Evolutionary conservation across 306 rosid genomes (phyloP), one percentile per base, ranked within the genome.

Genomic region (Sicyos baderoa): DNA sequence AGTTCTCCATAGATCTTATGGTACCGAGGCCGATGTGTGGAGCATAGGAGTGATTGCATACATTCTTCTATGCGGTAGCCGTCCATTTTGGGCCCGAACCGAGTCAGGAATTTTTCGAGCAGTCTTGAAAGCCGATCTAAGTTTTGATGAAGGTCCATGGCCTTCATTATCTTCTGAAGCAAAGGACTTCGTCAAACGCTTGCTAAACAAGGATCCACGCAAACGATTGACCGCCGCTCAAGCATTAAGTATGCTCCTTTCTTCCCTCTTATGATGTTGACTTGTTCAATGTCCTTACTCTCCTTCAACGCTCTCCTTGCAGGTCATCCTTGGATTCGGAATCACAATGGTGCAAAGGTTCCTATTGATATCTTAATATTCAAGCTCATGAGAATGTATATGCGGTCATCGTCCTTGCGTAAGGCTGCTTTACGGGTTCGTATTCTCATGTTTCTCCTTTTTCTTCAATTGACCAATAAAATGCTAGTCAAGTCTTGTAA

Each of bases 1-100:
- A 81, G 99, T 94, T 82, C 87, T 94, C n/a, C 99, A 90, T 74
- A 82, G 97, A 78, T 86, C 96, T 69, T 94, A 94, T 72, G 82
- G 80, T 78, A 88, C 96, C 54, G 99, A 94, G 82, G 99, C 99
- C 45, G 99, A 94, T 80, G 95, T 86, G 19, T 94, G 99, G 99
- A 94, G 99, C 71, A 74, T 94, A 76, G 99, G 99, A 8, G 99
- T 94, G 54, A 90, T 94, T 72, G 97, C 99, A 72, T 94, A 94
- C 84, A 94, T 94, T 81, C 90, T 94, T 50, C 77, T 94, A 80
- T 94, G 99, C 56, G 99, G 99, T 72, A 94, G 99, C 83, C 99
- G 97, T 19, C 99, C 99, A 13, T 94, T 93, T 86, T 94, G 99
- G 99, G 96, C 99, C 55, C 85, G 97, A 56, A 88, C 97, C 0